phyloP scores from a whole-genome alignment of 495 filamentous ascomycete species.

The Hypoxylon lienhwacheense region DNA sequence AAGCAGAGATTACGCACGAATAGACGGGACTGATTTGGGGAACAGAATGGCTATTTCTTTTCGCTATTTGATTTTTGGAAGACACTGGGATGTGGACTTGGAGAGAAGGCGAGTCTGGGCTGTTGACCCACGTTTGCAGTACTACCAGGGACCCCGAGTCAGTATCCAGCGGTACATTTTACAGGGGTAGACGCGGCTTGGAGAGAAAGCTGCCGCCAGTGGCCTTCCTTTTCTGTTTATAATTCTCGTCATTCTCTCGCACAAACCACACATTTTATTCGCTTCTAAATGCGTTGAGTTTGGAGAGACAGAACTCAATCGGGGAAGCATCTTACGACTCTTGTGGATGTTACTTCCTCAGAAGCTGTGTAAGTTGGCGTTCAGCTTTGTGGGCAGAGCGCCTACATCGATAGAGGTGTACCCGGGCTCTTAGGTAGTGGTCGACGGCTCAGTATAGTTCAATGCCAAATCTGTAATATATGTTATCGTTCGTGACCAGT shows the following conservation, averaged over 20 bases:
- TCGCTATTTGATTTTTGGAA: conserved; percentile 27
- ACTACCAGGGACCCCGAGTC: conserved; percentile 18
- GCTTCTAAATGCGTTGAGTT: conserved; percentile 34
- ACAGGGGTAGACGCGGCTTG: conserved; percentile 29
- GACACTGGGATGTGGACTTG: conserved; percentile 23
- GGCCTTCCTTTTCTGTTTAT: conserved; percentile 37
- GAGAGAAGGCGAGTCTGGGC: conserved; percentile 12
- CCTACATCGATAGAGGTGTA: conserved; percentile 13
- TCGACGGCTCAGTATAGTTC: conserved; percentile 32
- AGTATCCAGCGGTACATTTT: conserved; percentile 26
- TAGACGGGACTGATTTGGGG: conserved; percentile 34
- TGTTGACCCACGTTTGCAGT: conserved; percentile 28
- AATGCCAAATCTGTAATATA: conserved; percentile 9
- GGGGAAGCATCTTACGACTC: conserved; percentile 39
- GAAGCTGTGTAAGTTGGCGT: conserved; percentile 25
- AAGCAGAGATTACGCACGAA: conserved; percentile 34
- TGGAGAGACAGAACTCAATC: conserved; percentile 25
- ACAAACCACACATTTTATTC: conserved; percentile 28
- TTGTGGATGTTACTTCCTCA: conserved; percentile 35
- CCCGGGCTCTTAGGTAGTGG: conserved; percentile 34
- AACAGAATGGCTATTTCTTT: conserved; percentile 39
- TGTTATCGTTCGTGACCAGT: neutral
- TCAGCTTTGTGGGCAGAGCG: conserved; percentile 22
- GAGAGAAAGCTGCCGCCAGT: conserved; percentile 26
- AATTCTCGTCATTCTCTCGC: conserved; percentile 39